Percentiles rank a stretch among this genome's conserved stretches.
Evolutionary conservation across 352 stramenopile species (phyloP).

Genomic region (Pythium oligandrum): DNA sequence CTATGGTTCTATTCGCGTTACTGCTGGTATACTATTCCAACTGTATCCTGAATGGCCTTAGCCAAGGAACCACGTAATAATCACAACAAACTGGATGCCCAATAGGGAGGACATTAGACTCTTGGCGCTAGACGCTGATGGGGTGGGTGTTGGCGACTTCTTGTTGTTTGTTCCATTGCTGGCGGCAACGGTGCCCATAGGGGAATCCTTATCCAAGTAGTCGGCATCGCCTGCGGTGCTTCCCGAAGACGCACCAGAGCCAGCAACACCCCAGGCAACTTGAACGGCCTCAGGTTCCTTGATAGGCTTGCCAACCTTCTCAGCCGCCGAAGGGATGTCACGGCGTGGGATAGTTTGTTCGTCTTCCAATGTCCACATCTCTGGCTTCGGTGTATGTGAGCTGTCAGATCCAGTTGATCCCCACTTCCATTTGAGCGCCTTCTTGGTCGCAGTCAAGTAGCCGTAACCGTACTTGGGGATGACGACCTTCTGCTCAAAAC

Average conservation of each 20-base stretch:
- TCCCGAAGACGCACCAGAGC: not conserved
- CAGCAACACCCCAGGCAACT: not conserved
- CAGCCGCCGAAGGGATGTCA: constrained; percentile 15
- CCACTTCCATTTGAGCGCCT: constrained; percentile 57
- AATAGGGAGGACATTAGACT: too few relatives aligned
- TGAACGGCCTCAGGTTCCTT: not conserved
- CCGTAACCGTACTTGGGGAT: constrained; percentile 76
- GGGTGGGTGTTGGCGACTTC: too few relatives aligned
- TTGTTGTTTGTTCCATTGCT: too few relatives aligned
- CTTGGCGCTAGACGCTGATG: too few relatives aligned
- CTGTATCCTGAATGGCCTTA: too few relatives aligned
- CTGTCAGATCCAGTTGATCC: constrained; percentile 43
- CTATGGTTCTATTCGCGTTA: too few relatives aligned
- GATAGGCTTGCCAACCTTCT: constrained; percentile 10
- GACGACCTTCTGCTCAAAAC: constrained; percentile 50
- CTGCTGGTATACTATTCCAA: too few relatives aligned
- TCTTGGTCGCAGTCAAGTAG: constrained; percentile 54
- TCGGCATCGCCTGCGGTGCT: too few relatives aligned
- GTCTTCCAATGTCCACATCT: constrained; percentile 45
- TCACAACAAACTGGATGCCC: too few relatives aligned
- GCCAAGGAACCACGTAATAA: too few relatives aligned
- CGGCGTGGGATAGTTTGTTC: constrained; percentile 39
- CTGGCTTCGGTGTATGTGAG: constrained; percentile 32
- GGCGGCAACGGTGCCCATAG: too few relatives aligned
- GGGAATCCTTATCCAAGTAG: too few relatives aligned